Evolutionary conservation across 139 green algal genomes (phyloP), one percentile per base, ranked within the genome.

Genomic region (Micractinium conductrix): DNA sequence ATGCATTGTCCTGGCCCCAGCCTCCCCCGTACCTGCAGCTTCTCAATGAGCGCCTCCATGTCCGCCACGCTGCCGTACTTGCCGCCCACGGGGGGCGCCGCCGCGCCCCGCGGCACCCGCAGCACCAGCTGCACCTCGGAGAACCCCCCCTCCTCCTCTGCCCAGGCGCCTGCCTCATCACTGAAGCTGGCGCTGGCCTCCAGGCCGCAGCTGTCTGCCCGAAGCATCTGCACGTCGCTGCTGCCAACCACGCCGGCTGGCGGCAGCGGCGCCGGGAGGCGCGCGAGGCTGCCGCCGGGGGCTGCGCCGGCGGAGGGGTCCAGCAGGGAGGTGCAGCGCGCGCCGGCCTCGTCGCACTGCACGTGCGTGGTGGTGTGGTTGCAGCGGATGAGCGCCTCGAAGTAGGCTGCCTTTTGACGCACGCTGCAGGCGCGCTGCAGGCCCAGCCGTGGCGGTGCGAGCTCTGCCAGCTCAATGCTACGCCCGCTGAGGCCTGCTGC

Each of bases 81-180:
- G 53, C 67, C 33, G 44, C 72, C 24, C 21, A 19, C 42, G 0
- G 58, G 30, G 6, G 60, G 6, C 16, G 63, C 28, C 10, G 75
- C 53, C 14, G 33, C 33, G 17, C n/a, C n/a, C n/a, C 79, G 68
- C n/a, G 86, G 86, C 74, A 87, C 30, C 12, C 86, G 38, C 38
- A 89, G 58, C 42, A 81, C n/a, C 65, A 87, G 45, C 28, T 79
- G 74, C 35, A 89, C 85, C 65, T 89, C 85, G 1, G 79, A 71
- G 43, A 78, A 87, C 8, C 79, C 74, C 50, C 74, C 68, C 50
- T 67, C 42, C 21, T 50, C 9, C n/a, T 33, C 28, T 44, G 68
- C 68, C 60, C 78, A 73, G 60, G 14, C 42, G 42, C 35, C 42
- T n/a, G 40, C 30, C 1, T 33, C 60, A 14, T 4, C 1, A 21